A percentile compares a stretch with the other conserved stretches of the same genome.
Conservation (phyloP, 2,329 filamentous ascomycete species). For the Neoarthrinium moseri region DNA sequence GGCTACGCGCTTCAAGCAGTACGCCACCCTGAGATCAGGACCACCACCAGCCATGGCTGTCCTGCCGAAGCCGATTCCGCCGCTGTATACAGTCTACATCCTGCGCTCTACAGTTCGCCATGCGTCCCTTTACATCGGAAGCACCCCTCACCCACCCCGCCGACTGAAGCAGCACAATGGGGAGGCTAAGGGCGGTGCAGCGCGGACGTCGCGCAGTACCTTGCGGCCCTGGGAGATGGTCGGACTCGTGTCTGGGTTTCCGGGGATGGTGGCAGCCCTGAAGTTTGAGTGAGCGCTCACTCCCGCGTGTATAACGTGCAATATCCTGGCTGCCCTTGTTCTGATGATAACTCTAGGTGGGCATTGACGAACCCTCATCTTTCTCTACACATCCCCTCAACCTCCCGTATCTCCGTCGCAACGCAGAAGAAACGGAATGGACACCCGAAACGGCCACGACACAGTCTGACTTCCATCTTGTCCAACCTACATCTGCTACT, state of each 20-base stretch:
- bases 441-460: conserved; percentile 54
- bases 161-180: conserved; percentile 94
- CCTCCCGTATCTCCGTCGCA: conserved; percentile 56
- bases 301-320: background rate
- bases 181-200: conserved; percentile 74
- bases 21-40: background rate
- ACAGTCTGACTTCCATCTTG: conserved; percentile 66
- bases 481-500: conserved; percentile 81
- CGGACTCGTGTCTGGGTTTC: conserved; percentile 83
- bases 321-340: no score
- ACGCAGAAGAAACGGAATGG: conserved; percentile 51
- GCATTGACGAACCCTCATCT: conserved; percentile 84
- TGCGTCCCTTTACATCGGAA: conserved; percentile 80
- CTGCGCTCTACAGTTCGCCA: conserved; percentile 77
- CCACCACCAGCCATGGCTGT: conserved; percentile 36
- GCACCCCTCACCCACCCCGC: conserved; percentile 82
- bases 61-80: conserved; percentile 65
- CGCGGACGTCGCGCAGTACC: conserved; percentile 64
- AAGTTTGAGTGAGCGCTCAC: conserved; percentile 81
- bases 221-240: conserved; percentile 91
- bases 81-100: conserved; percentile 91
- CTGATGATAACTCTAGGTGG: conserved; percentile 59
- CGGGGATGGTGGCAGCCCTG: conserved; percentile 79
- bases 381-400: conserved; percentile 72
- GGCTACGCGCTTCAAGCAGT: no score